phyloP scores from a whole-genome alignment of 1,284 basidiomycete genomes.

The Coniophora puteana region DNA sequence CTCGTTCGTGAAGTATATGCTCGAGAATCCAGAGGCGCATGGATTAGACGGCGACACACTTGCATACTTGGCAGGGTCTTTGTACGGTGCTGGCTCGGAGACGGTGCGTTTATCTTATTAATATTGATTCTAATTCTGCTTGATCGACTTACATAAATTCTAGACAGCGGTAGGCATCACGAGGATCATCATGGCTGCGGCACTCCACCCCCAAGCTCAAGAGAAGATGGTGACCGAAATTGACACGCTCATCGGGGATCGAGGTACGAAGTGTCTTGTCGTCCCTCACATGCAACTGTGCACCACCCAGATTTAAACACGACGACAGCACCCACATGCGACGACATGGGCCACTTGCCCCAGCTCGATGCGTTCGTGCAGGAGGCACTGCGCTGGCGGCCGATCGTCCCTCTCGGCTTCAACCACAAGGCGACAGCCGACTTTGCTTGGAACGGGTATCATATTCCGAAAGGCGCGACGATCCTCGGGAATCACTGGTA shows the following conservation, averaged over 20 bases:
- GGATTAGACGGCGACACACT: slow-evolving; percentile 28
- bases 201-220: slow-evolving; percentile 17
- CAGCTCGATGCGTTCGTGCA: slow-evolving; percentile 1
- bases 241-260: slow-evolving; percentile 31
- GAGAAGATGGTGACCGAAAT: slow-evolving; percentile 23
- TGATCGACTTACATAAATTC: background rate
- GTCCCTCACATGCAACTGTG: background rate
- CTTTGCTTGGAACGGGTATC: slow-evolving; percentile 18
- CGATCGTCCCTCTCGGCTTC: slow-evolving; percentile 13
- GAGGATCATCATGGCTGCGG: slow-evolving; percentile 26
- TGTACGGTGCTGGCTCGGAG: slow-evolving; percentile 42
- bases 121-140: background rate
- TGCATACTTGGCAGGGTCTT: slow-evolving; percentile 40
- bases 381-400: slow-evolving; percentile 1
- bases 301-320: background rate
- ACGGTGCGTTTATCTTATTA: slow-evolving; percentile 29
- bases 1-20: slow-evolving; percentile 26
- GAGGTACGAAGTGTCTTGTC: background rate
- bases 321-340: slow-evolving; percentile 1
- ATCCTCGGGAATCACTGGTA: slow-evolving; percentile 33
- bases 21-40: slow-evolving; percentile 25
- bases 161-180: slow-evolving; percentile 22
- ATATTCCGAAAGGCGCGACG: slow-evolving; percentile 32
- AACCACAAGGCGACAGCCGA: slow-evolving; percentile 10
- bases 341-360: background rate